Conservation (phyloP, 768 basidiomycete genomes). For the Rhodotorula diobovata region DNA sequence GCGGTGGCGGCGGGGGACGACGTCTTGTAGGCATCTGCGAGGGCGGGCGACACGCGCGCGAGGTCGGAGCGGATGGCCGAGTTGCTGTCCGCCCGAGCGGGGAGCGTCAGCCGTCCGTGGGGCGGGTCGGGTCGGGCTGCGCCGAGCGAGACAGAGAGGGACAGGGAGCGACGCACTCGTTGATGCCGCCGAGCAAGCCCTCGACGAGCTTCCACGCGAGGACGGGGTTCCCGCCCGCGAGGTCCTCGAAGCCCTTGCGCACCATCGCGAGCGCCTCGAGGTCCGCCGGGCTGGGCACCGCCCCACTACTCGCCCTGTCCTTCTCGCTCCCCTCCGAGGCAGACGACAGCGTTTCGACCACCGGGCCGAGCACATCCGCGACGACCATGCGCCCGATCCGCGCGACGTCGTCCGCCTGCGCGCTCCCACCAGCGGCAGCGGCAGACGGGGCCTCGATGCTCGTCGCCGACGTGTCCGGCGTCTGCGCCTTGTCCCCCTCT, state of each 20-base stretch:
- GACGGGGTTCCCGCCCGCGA: constrained; percentile 74
- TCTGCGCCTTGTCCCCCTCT: constrained; percentile 47
- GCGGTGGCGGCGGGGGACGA: constrained; percentile 48
- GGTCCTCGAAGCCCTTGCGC: constrained; percentile 78
- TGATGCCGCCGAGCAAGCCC: constrained; percentile 82
- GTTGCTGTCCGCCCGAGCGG: constrained; percentile 55
- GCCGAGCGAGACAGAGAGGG: neutral
- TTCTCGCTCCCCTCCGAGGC: neutral
- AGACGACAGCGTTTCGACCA: neutral
- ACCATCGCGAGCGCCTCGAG: constrained; percentile 86
- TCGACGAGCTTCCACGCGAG: constrained; percentile 82
- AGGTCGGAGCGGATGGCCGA: constrained; percentile 72
- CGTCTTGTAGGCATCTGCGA: constrained; percentile 62
- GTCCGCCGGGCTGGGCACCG: constrained; percentile 51
- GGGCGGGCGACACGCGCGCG: constrained; percentile 62
- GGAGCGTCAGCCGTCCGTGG: too few species aligned
- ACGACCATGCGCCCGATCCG: neutral
- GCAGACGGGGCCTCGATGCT: neutral
- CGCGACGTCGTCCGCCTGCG: neutral
- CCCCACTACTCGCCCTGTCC: too few species aligned
- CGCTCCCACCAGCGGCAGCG: neutral
- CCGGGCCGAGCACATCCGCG: neutral
- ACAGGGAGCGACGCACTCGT: constrained; percentile 62
- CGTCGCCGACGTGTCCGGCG: constrained; percentile 50
- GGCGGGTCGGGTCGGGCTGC: too few species aligned